Conservation (phyloP, 164 flowering plant genomes). For the Protea cynaroides region DNA sequence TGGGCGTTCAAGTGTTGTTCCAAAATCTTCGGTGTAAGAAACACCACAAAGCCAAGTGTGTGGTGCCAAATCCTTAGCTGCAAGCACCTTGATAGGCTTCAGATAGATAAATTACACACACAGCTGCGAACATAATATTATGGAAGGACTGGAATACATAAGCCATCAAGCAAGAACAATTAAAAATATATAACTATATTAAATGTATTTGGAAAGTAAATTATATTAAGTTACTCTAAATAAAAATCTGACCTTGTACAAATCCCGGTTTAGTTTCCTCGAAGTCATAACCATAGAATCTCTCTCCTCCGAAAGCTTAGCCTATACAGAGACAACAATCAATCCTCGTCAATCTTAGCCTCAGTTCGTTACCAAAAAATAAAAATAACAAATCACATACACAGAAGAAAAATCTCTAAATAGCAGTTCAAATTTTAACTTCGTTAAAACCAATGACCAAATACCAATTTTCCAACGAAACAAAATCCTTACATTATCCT, state of each 20-base stretch:
- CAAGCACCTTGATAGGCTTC: too few species aligned
- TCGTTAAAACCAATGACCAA: neutral
- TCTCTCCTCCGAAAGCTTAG: slow-evolving; percentile 58
- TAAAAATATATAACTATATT: neutral
- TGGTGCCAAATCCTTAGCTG: too few species aligned
- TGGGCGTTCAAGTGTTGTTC: too few species aligned
- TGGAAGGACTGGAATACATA: neutral
- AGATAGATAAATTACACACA: too few species aligned
- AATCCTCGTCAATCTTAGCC: neutral
- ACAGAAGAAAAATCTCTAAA: too few species aligned
- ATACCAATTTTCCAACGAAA: neutral
- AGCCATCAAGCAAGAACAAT: neutral
- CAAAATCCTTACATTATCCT: slow-evolving; percentile 56
- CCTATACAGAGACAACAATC: slow-evolving; percentile 25
- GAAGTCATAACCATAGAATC: slow-evolving; percentile 52
- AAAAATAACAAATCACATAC: too few species aligned
- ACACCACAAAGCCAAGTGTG: too few species aligned
- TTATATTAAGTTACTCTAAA: too few species aligned
- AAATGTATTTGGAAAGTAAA: neutral
- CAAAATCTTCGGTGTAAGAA: too few species aligned
- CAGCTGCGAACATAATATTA: too few species aligned
- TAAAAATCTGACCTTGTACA: slow-evolving; percentile 47
- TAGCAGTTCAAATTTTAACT: too few species aligned
- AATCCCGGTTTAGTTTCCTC: slow-evolving; percentile 72
- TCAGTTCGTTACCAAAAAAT: too few species aligned